Conservation (phyloP, 2,329 filamentous ascomycete genomes). For the Aspergillus pseudoglaucus region DNA sequence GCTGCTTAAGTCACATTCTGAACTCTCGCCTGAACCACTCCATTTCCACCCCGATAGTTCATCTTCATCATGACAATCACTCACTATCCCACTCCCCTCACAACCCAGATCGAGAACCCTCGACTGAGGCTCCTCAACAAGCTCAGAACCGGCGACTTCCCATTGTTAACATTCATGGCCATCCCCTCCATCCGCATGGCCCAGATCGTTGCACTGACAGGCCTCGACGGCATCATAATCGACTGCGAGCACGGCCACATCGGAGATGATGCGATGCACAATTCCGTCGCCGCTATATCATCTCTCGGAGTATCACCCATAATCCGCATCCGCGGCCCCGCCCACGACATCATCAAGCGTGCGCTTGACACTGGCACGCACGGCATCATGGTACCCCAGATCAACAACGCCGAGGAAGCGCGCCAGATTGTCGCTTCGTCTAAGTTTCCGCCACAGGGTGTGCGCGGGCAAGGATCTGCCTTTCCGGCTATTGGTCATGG, state of each 20-base stretch:
- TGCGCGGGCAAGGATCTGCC: slow-evolving; percentile 23
- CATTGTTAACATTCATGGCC: slow-evolving; percentile 46
- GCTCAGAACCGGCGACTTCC: slow-evolving; percentile 33
- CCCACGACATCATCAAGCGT: slow-evolving; percentile 18
- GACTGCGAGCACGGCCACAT: slow-evolving; percentile 34
- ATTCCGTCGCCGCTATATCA: slow-evolving; percentile 18
- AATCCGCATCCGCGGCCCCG: slow-evolving; percentile 15
- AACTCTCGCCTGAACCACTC: no score
- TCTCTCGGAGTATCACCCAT: slow-evolving; percentile 19
- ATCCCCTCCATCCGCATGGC: slow-evolving; percentile 44
- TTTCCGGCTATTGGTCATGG: slow-evolving; percentile 29
- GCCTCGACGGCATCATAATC: slow-evolving; percentile 60
- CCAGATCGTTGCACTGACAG: slow-evolving; percentile 55
- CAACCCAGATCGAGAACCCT: slow-evolving; percentile 35
- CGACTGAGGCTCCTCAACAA: slow-evolving; percentile 41
- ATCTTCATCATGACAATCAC: no score
- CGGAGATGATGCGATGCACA: slow-evolving; percentile 23
- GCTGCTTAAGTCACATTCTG: no score
- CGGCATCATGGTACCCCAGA: slow-evolving; percentile 38
- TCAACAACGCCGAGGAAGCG: slow-evolving; percentile 47
- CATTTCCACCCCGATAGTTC: no score
- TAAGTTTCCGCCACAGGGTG: slow-evolving; percentile 25
- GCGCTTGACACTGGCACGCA: slow-evolving; percentile 21
- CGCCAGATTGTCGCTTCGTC: slow-evolving; percentile 16
- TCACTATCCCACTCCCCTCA: slow-evolving; percentile 8